Base-by-base conservation (phyloP, 2,329 filamentous ascomycete species). In the Alternaria viburni region DNA sequence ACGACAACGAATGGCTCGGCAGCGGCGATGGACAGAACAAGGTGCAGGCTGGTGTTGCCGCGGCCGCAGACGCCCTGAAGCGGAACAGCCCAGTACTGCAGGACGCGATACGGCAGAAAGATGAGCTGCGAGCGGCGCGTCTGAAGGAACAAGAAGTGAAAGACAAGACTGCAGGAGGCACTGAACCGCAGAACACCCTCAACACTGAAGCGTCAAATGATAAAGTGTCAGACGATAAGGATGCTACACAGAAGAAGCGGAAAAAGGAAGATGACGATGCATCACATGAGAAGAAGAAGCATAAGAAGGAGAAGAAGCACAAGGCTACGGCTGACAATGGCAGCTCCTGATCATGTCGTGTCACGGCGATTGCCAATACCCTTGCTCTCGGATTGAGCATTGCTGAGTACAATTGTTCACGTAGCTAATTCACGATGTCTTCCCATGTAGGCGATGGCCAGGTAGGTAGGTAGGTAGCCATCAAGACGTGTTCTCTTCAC, bases 41-140 rank as follows among this genome's bases (percentile, higher is more conserved):
- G 80, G 88, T 86, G 60, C 89, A 92, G 60, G 92, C 91, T 1
- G 89, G 89, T 0, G 82, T 86, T 13, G 89, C 86, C 68, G 91
- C 91, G 1, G 92, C 92, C 1, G 79, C 82, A 45, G 82, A 83
- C 68, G 90, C 90, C 0, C 72, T 94, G 74, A 82, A 85, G 45
- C 89, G 70, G 47, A 72, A 71, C 26, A 72, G 64, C 21, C 15
- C 41, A 8, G 64, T 70, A 4, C 47, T 70, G 2, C 61, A 69
- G 36, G 59, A 67, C 17, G 73, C 70, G 0, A 61, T 65, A 4
- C 69, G 54, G 19, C 67, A 70, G 58, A 76, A 77, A 41, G 57
- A 69, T 7, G 72, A 74, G 25, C 17, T 76, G 17, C 50, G 73
- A 17, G 68, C 65, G 0, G 54, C 44, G 11, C 55, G 51, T n/a